A percentile compares a stretch with the other conserved stretches of the same genome.
Conservation (phyloP, 139 green algal genomes). For the Auxenochlorella protothecoides region DNA sequence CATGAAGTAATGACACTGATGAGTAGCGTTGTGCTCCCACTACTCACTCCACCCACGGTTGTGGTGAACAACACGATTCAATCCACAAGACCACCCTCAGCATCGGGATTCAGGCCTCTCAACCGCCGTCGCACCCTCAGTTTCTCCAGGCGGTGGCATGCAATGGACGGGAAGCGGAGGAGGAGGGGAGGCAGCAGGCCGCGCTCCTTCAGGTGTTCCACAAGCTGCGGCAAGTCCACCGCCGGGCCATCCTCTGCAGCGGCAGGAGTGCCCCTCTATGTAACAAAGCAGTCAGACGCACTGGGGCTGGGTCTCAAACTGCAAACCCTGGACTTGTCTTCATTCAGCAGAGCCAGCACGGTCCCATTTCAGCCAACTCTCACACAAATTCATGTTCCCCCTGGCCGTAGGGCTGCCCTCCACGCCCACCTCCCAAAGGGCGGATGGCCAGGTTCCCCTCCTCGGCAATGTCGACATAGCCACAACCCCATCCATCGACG, state of each 20-base stretch:
- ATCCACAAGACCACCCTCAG: too few relatives aligned
- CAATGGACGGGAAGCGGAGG: conserved; percentile 39
- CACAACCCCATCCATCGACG: conserved; percentile 23
- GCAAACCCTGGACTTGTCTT: neutral
- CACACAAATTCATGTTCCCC: too few relatives aligned
- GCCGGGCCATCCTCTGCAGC: conserved; percentile 17
- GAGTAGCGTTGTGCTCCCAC: too few relatives aligned
- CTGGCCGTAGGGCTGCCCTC: too few relatives aligned
- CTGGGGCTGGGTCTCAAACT: too few relatives aligned
- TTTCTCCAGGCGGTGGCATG: conserved; percentile 22
- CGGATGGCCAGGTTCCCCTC: conserved; percentile 1
- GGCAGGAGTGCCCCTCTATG: too few relatives aligned
- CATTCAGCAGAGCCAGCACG: conserved; percentile 19
- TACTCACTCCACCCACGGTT: too few relatives aligned
- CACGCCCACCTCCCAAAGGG: too few relatives aligned
- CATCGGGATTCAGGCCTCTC: too few relatives aligned
- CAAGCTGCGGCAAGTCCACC: conserved; percentile 14
- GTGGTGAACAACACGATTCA: too few relatives aligned
- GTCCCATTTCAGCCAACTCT: neutral
- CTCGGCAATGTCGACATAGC: conserved; percentile 21
- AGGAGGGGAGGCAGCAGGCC: conserved; percentile 28
- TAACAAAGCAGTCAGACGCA: too few relatives aligned
- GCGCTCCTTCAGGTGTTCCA: conserved; percentile 5
- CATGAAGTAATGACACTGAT: too few relatives aligned
- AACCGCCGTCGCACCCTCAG: conserved; percentile 13